Base-by-base conservation (phyloP, 768 basidiomycete genomes). In the Obba rivulosa region DNA sequence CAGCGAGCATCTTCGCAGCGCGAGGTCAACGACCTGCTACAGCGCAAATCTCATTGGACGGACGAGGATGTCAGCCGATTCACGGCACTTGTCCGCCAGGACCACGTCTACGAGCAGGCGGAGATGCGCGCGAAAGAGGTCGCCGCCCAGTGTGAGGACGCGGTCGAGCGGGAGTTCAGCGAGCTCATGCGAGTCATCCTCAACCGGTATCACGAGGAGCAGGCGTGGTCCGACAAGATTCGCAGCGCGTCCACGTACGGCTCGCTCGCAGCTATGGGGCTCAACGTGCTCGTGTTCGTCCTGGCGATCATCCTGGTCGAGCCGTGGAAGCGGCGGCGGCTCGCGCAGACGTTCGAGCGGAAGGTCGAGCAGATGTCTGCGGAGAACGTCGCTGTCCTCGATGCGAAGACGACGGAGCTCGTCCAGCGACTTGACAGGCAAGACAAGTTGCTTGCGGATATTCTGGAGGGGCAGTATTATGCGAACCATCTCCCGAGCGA, bases 221-320 rank as follows among this genome's bases (percentile, higher is more conserved):
- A 99, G 65, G 82, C 97, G 2, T 99, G 96, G 96, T 92, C 90
- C 45, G 95, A 99, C 73, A 99, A 99, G 69, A 96, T 99, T 51
- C 82, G 96, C 31, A 92, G 89, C 57, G 86, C 87, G 22, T 92
- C 90, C 53, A 97, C 96, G 4, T 97, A 97, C 63, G 94, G 92
- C 3, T 87, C 85, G 35, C 71, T 97, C 50, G 84, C 83, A 4
- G 94, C 82, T 46, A 76, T 97, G 20, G 85, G 81, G 11, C 78
- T 95, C 52, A 99, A 99, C 67, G 66, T 98, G 69, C 52, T 88
- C 45, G 87, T 99, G 41, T 99, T 99, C 64, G 66, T 98, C 48
- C 68, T 87, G 52, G 95, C 96, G 8, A 91, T 97, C 55, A 64
- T 89, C 13, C 68, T 95, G 44, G 92, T 99, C 46, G 96, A 99